phyloP scores from a whole-genome alignment of 768 basidiomycete genomes.

The Hericium coralloides region DNA sequence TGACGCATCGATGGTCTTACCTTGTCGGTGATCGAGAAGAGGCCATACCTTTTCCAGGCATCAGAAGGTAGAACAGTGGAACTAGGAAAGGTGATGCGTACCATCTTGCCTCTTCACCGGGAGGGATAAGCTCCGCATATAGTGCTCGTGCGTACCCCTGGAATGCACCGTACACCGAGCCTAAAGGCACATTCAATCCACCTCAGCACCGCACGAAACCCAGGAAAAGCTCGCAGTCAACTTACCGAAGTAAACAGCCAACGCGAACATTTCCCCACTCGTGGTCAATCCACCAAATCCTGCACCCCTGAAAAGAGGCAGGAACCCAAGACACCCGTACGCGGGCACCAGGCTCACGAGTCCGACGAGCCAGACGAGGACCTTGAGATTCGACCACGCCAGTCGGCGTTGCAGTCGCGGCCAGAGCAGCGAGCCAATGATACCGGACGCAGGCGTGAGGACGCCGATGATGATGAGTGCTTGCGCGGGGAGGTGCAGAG shows the following conservation, averaged over 20 bases:
- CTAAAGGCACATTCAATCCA: conserved; percentile 15
- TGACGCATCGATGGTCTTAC: conserved; percentile 24
- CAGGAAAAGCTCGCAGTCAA: not conserved
- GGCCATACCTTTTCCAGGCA: conserved; percentile 38
- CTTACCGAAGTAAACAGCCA: conserved; percentile 78
- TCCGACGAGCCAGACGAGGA: conserved; percentile 60
- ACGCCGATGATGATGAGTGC: conserved; percentile 74
- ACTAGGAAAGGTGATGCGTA: conserved; percentile 23
- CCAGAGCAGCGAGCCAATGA: conserved; percentile 77
- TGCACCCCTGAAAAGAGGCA: conserved; percentile 28
- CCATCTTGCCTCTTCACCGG: conserved; percentile 86
- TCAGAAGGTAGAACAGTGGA: not conserved
- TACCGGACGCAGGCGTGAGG: conserved; percentile 70
- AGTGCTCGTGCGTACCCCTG: conserved; percentile 84
- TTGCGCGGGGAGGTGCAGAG: conserved; percentile 70
- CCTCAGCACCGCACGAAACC: not conserved
- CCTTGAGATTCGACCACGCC: conserved; percentile 55
- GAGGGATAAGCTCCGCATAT: conserved; percentile 81
- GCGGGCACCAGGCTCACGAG: conserved; percentile 60
- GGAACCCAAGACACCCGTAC: conserved; percentile 82
- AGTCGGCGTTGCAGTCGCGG: conserved; percentile 61
- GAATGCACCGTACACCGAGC: conserved; percentile 77
- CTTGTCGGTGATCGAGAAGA: conserved; percentile 91
- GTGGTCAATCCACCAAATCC: conserved; percentile 58
- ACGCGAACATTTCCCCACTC: conserved; percentile 74